These are phyloP conservation scores for Aspergillus sp. DNA, from an alignment of 2,329 filamentous ascomycete genomes.

Conservation along the genomic window DNA sequence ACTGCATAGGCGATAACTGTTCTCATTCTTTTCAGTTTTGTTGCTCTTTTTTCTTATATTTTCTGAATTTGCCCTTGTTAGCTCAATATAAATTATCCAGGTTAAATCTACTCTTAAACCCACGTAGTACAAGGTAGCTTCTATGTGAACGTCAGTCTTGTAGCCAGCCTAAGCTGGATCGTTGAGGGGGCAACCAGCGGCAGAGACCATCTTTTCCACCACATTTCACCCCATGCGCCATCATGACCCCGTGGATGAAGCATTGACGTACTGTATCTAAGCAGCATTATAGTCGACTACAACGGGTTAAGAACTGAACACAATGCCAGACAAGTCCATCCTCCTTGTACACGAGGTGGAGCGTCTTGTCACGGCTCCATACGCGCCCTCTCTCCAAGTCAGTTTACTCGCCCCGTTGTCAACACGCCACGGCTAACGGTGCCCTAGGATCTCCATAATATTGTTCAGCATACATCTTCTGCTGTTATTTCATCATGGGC, in stretches of 20 bases:
- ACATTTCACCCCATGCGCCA: background rate
- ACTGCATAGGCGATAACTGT: too few relatives aligned
- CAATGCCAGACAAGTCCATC: constrained; percentile 20
- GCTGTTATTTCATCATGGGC: constrained; percentile 43
- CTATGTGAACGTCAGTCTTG: too few relatives aligned
- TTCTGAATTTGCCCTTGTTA: too few relatives aligned
- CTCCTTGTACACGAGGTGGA: constrained; percentile 39
- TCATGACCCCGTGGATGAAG: background rate
- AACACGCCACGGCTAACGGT: constrained; percentile 6
- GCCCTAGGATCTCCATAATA: constrained; percentile 25
- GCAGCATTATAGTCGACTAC: too few relatives aligned
- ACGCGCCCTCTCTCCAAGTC: constrained; percentile 49
- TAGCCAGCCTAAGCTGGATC: background rate
- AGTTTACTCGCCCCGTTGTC: constrained; percentile 7
- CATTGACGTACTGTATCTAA: background rate
- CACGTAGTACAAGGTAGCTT: too few relatives aligned
- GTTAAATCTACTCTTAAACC: too few relatives aligned
- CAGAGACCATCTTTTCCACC: background rate
- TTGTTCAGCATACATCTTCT: constrained; percentile 24
- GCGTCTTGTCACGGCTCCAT: constrained; percentile 45
- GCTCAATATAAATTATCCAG: too few relatives aligned
- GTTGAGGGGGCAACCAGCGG: constrained; percentile 11
- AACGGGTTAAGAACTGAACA: background rate
- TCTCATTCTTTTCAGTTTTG: too few relatives aligned
- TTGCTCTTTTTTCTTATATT: too few relatives aligned